Evolutionary conservation across 2,329 filamentous ascomycete species (phyloP), one percentile per base, ranked within the genome.

Genomic region (Aspergillus sp.): DNA sequence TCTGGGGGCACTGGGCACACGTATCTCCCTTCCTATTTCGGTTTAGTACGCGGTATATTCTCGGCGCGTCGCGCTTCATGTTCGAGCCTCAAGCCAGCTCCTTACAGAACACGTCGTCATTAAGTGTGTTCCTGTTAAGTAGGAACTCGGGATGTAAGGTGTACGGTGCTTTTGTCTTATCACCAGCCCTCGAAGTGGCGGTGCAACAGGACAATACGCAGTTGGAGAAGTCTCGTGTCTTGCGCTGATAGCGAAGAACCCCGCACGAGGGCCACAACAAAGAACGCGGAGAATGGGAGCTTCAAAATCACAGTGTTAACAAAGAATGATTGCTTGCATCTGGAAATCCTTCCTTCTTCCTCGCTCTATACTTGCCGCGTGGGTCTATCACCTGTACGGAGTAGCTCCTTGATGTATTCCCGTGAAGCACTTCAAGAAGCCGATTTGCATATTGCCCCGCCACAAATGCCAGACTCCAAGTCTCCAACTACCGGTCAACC

Each of bases 1-100:
- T n/a, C 24, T 17, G 21, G 47, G 27, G 17, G 48, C 48, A 1
- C 14, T 35, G 14, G 12, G 12, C 35, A 37, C 35, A n/a, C 15
- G 15, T 37, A 14, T 37, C 12, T 15, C 27, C 51, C 19, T 55
- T 43, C 52, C 44, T 49, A 40, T 43, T 55, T 11, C 3, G 45
- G 52, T 17, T 43, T 43, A 35, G 52, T 55, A 31, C 24, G 52
- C 43, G 19, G 23, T 49, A 14, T 55, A 48, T 55, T 55, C 44
- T 14, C 24, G 52, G 35, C 52, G 44, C 52, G 52, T 48, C 52
- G 45, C 44, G 45, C 37, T 27, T 41, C 9, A n/a, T 51, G 31
- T 47, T 48, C 21, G 19, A 31, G 19, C 31, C 24, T 46, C 33
- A 5, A 24, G 2, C 12, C 47, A 23, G 47, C 31, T n/a, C 33